Base-by-base conservation (phyloP, 2,329 filamentous ascomycete species). In the Phialocephala subalpina region DNA sequence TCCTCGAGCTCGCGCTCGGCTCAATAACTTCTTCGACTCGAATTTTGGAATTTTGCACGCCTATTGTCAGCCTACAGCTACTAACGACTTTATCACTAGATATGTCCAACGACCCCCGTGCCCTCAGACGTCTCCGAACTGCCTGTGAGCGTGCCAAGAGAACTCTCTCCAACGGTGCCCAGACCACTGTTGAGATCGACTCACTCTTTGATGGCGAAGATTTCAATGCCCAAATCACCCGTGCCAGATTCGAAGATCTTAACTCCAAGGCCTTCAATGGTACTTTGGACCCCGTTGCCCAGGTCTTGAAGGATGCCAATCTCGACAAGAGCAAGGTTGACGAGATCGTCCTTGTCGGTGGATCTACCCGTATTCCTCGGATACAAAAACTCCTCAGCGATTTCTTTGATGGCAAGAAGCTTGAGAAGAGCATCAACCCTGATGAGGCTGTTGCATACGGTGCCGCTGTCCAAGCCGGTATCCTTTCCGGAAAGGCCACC, bases 331-430 rank as follows among this genome's bases (percentile, higher is more conserved):
- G 82, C 82, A 91, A 89, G 79, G 95, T 99, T 77, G 94, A 98
- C 80, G 96, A 99, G 88, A 97, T 99, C 73, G 96, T 99, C 77
- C 92, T 99, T 78, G 96, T 99, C 78, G 96, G 96, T 90, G 96
- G 96, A 76, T 97, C 94, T 71, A 99, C 96, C 78, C 96, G 96
- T 93, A 99, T 99, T 76, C 96, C 96, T 79, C 90, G 91, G 81
- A 97, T 99, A 82, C 96, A 99, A 91, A 98, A 98, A 90, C 92
- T 99, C 73, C 90, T 99, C 74, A 94, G 91, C 85, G 96, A 99
- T 84, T 97, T 94, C 89, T 99, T 99, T 86, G 92, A 97, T 81
- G 94, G 94, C 84, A 99, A 99, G 93, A 97, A 99, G 92, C 93
- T 97, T 74, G 95, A 98, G 90, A 98, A 97, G 88, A 96, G 92